Evolutionary conservation across 1,284 basidiomycete species (phyloP).

Genomic region (Binderoboletus segoi): DNA sequence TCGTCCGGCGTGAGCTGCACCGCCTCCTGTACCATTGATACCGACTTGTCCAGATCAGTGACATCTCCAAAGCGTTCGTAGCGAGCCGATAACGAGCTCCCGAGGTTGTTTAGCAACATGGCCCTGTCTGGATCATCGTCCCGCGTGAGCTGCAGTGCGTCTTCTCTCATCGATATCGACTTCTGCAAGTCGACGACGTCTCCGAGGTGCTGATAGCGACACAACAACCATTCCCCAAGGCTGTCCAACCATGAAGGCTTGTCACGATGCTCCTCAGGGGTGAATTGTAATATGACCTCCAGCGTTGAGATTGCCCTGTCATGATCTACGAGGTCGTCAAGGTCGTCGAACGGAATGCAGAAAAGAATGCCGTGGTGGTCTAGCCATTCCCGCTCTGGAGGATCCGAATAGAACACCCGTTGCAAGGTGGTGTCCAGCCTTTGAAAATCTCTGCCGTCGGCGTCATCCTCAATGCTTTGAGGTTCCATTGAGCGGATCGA

Average conservation of each 20-base stretch:
- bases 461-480: not conserved
- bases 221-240: not conserved
- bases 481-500: not conserved
- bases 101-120: too few species aligned
- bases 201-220: not conserved
- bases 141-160: not conserved
- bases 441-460: not conserved
- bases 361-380: not conserved
- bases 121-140: not conserved
- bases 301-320: not conserved
- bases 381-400: not conserved
- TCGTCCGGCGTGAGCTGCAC: not conserved
- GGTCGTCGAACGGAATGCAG: not conserved
- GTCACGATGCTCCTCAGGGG: not conserved
- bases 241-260: not conserved
- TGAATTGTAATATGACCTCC: not conserved
- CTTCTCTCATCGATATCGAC: not conserved
- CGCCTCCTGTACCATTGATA: not conserved
- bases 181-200: not conserved
- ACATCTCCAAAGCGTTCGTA: not conserved
- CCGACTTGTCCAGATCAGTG: not conserved
- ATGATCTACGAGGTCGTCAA: not conserved
- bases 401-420: not conserved
- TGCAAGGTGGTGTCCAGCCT: not conserved
- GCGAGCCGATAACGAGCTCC: not conserved